Evolutionary conservation across 805 yeast genomes (phyloP), one percentile per base, ranked within the genome.

Genomic region (Kockiozyma suomiensis): DNA sequence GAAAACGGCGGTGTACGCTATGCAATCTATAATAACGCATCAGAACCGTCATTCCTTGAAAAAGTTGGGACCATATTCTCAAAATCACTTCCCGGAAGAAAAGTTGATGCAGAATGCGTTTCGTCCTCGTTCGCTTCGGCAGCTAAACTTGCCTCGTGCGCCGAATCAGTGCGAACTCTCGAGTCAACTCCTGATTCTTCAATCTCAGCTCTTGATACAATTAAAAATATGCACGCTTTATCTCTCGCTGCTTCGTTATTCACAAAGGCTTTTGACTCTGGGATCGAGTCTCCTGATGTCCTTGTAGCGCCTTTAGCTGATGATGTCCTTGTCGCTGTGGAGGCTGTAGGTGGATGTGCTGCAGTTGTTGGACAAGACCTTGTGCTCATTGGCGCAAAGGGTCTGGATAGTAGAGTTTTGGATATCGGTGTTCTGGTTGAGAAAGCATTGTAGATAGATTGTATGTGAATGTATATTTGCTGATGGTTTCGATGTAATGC

Each of bases 201-300:
- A 19, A 23, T 51, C 37, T 15, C 59, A 8, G 56, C 65, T n/a
- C n/a, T 58, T 30, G 62, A 58, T 17, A 58, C 59, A 1, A 28
- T 61, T 30, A 43, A 35, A 33, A 58, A 47, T 45, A 43, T 54
- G 40, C 62, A 52, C 8, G 62, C 48, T 13, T 50, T 58, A 12
- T 52, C 51, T 10, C 25, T 49, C 15, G 50, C 58, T 3, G 8
- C 49, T n/a, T 56, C 64, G 6, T 17, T 23, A 21, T 50, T 60
- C 37, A 21, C 32, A 3, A 38, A 41, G 13, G 56, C 54, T 23
- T 60, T 62, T 35, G 57, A 60, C 40, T 26, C 45, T 23, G 66
- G 66, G 1, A 56, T 61, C 43, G 61, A 60, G 15, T 35, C 55
- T n/a, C 66, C 66, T n/a, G 66, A 62, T 17, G 48, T 62, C 23